Percentiles rank a stretch among this genome's conserved stretches.
Evolutionary conservation across 352 stramenopile genomes (phyloP).

Genomic region (Stramenopiles sp.): DNA sequence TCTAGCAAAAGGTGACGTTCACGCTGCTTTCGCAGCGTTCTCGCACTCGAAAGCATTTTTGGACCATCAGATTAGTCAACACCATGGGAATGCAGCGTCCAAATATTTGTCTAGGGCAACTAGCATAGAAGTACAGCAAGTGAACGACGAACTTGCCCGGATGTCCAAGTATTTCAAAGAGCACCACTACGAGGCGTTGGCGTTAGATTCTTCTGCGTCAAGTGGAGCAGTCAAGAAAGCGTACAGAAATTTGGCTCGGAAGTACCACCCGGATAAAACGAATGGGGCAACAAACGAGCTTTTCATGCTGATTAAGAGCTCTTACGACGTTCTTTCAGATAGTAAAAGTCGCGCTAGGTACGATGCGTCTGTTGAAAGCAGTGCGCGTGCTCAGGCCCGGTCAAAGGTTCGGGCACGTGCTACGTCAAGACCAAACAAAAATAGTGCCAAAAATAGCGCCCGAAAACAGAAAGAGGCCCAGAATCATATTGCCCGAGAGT

Average conservation of each 20-base stretch:
- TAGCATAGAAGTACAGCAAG: neutral
- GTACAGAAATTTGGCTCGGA: neutral
- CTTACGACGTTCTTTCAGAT: neutral
- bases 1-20: neutral
- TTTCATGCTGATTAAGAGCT: neutral
- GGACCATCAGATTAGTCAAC: neutral
- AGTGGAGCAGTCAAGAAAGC: neutral
- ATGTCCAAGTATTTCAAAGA: neutral
- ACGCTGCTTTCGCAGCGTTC: neutral
- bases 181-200: neutral
- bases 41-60: neutral
- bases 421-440: neutral
- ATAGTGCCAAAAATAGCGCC: neutral
- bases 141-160: neutral
- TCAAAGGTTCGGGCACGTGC: neutral
- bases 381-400: neutral
- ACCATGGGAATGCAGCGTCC: neutral
- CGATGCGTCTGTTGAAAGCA: neutral
- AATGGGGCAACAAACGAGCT: neutral
- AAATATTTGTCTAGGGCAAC: neutral
- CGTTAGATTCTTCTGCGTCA: neutral
- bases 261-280: slow-evolving; percentile 1
- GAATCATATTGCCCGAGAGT: neutral
- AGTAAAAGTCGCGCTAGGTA: neutral
- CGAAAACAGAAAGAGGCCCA: neutral